Base-by-base conservation (phyloP, 2,329 filamentous ascomycete genomes). In the Colletotrichum australisinense region DNA sequence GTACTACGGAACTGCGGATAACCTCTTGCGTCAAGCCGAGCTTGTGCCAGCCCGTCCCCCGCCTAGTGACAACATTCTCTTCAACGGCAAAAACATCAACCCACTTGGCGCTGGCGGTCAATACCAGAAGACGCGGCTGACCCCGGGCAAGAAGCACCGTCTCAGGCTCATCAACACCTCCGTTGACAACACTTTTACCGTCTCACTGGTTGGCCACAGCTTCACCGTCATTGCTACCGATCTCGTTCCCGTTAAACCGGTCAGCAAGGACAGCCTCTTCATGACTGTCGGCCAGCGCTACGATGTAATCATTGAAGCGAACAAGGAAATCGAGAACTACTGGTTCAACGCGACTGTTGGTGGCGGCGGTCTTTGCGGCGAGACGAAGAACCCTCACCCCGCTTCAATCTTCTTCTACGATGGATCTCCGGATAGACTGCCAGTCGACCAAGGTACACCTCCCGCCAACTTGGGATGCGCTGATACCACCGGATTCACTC, bases 221-320 rank as follows among this genome's bases (percentile, higher is more conserved):
- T 80, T 91, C 73, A 87, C 84, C 0, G 86, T 91, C 46, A 86
- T 91, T 63, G 82, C 85, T 12, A 84, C 83, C 57, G 89, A 91
- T 77, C 86, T 89, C 52, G 87, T 90, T 2, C 85, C 87, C 1
- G 81, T 90, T 55, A 79, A 84, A 72, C 86, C 90, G 1, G 88
- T 88, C 76, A 81, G 81, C 4, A 86, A 85, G 1, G 80, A 84
- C 6, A 81, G 84, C 26, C 81, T 91, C 57, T 87, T 84, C 59
- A 80, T 91, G n/a, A 87, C 84, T 55, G 83, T 89, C 73, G 85
- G 80, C 53, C 84, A 80, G 78, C 80, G 88, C 8, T 78, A 81
- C 62, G 86, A 89, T 73, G 72, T 84, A 11, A 77, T 78, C 55
- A 83, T 87, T 30, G 80, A 82, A 56, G 85, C 81, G 11, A 77